Base-by-base conservation (phyloP, 2,329 filamentous ascomycete genomes). In the Rhinocladiella mackenziei region DNA sequence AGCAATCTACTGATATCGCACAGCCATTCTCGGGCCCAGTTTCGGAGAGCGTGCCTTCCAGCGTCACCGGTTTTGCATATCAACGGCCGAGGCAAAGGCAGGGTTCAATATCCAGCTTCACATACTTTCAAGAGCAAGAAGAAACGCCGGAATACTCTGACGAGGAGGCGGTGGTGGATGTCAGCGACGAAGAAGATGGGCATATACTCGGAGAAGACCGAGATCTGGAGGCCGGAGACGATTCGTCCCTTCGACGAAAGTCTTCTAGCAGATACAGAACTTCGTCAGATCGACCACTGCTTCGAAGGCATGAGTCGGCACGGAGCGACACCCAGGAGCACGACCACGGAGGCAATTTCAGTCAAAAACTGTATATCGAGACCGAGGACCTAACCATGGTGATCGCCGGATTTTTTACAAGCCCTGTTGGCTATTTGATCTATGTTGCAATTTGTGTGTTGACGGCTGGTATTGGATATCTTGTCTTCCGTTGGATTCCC, bases 361-460 rank as follows among this genome's bases (percentile, higher is more conserved):
- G 77, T 58, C 92, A 98, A 65, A 97, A 96, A 68, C 77, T 96
- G 17, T 92, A 96, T 65, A 89, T 98, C 66, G 74, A 81, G 46
- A 94, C 87, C 30, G 92, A 98, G 65, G 92, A 98, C 63, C 72
- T 98, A 53, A 96, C 89, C 1, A 89, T 96, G 57, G 91, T 89
- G 19, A 81, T 97, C 60, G 88, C 91, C 17, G 92, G 92, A 0
- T 98, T 97, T 65, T 80, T 76, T 37, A 96, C 89, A 3, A 91
- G 84, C 52, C 64, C 68, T 3, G 49, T 80, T 10, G 88, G 92
- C 1, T 84, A 81, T 57, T 64, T 75, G 2, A 51, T 81, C 0
- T 97, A 97, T 62, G 57, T 82, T 3, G 57, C 74, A 6, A 66
- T 94, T 5, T 97, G 89, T 57, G 57, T 84, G 11, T 60, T 81